Conservation (phyloP, 1,139 yeast species). For the Geotrichum restrictum region DNA sequence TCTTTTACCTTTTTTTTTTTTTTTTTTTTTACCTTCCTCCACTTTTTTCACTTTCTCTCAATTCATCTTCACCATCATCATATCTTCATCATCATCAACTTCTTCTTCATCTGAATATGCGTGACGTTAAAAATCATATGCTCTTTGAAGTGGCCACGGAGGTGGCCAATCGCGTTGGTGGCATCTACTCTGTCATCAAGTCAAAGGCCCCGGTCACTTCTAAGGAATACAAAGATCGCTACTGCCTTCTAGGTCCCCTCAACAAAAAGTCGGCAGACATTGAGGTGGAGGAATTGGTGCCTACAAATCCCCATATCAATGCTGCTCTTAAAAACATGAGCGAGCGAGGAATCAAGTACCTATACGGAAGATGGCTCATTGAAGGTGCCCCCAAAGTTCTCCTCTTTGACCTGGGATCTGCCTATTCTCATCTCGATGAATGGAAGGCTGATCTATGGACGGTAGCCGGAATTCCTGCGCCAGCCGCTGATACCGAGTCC, state of each 20-base stretch:
- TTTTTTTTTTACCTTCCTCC: not conserved
- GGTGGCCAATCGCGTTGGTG: constrained; percentile 96
- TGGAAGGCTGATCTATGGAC: constrained; percentile 96
- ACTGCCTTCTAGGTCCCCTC: constrained; percentile 82
- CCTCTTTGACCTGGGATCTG: constrained; percentile 79
- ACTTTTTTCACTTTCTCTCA: not conserved
- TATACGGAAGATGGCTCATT: constrained; percentile 94
- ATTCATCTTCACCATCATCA: not conserved
- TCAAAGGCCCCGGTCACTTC: constrained; percentile 96
- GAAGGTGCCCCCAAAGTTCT: constrained; percentile 96
- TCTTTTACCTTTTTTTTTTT: not conserved
- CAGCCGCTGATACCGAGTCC: constrained; percentile 80
- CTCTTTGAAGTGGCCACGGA: constrained; percentile 95
- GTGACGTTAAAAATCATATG: constrained; percentile 64
- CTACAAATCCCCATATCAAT: constrained; percentile 57
- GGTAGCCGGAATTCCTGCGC: constrained; percentile 87
- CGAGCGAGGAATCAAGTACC: constrained; percentile 71
- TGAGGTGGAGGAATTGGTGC: constrained; percentile 82
- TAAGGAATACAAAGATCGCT: constrained; percentile 85
- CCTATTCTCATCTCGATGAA: constrained; percentile 65
- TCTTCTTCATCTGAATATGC: constrained; percentile 20
- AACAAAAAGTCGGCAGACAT: constrained; percentile 77
- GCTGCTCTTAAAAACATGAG: constrained; percentile 56
- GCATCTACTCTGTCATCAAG: constrained; percentile 92
- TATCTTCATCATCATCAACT: not conserved